These are phyloP conservation scores for Alloteropsis angusta DNA, from an alignment of 202 grass and related monocot species.

Conservation along the genomic window DNA sequence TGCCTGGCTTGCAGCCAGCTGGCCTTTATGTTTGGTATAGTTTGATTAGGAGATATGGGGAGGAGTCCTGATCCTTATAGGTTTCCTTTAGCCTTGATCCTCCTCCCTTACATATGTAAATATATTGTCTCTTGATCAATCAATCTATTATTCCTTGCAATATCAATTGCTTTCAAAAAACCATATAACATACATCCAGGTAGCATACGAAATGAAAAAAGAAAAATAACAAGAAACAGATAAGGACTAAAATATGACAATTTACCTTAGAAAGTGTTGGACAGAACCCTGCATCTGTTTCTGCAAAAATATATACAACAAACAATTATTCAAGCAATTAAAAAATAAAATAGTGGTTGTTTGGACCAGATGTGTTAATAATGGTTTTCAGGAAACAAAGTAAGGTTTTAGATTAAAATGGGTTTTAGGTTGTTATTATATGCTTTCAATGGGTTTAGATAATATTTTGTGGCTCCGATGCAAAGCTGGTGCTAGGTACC, in stretches of 20 bases:
- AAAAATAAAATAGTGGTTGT: not conserved
- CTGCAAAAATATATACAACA: conserved; percentile 22
- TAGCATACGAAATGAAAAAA: not conserved
- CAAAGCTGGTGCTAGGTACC: too few relatives aligned
- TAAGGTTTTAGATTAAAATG: not conserved
- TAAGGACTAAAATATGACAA: conserved; percentile 9
- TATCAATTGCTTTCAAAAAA: not conserved
- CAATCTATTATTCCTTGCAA: too few relatives aligned
- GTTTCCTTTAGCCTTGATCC: too few relatives aligned
- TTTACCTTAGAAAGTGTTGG: conserved; percentile 47
- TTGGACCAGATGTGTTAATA: not conserved
- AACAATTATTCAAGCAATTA: not conserved
- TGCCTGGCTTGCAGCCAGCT: too few relatives aligned
- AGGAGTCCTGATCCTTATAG: too few relatives aligned
- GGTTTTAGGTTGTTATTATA: not conserved
- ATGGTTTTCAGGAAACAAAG: not conserved
- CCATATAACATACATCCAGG: not conserved
- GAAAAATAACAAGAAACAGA: too few relatives aligned
- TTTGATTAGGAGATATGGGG: too few relatives aligned
- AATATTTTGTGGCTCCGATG: not conserved
- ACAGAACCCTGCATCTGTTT: conserved; percentile 44
- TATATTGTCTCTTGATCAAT: too few relatives aligned
- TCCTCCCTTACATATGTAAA: too few relatives aligned
- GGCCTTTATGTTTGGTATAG: too few relatives aligned
- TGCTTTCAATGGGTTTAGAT: not conserved